phyloP scores from a whole-genome alignment of 108 stramenopile species.

The Conticribra guillardii region DNA sequence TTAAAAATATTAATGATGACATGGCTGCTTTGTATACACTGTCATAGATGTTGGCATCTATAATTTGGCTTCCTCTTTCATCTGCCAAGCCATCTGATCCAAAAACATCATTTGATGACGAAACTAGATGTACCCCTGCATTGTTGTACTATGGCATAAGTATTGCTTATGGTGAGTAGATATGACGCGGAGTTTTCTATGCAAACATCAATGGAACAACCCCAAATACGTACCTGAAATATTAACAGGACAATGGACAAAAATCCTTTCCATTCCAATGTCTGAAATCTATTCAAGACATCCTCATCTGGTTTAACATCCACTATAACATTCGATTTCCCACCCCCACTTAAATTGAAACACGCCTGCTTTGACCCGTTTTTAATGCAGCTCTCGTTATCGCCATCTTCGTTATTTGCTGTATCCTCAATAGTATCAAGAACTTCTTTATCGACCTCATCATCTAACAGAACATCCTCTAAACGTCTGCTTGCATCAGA shows the following conservation, averaged over 20 bases:
- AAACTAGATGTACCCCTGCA: slow-evolving; percentile 53
- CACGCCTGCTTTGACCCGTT: slow-evolving; percentile 1
- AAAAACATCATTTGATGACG: slow-evolving; percentile 22
- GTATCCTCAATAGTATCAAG: slow-evolving; percentile 30
- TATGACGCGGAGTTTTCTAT: too few relatives aligned
- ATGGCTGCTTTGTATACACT: slow-evolving; percentile 79
- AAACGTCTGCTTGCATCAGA: slow-evolving; percentile 26
- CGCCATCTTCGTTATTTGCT: slow-evolving; percentile 12
- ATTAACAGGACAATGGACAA: slow-evolving; percentile 82
- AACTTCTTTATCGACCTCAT: slow-evolving; percentile 17
- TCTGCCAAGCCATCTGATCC: too few relatives aligned
- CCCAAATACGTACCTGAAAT: slow-evolving; percentile 76
- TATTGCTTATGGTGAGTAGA: too few relatives aligned
- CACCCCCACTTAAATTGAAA: slow-evolving; percentile 1
- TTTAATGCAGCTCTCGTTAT: slow-evolving; percentile 10
- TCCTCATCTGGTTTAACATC: slow-evolving; percentile 25
- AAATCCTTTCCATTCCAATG: slow-evolving; percentile 86
- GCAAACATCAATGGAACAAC: slow-evolving; percentile 21
- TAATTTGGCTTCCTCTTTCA: slow-evolving; percentile 27
- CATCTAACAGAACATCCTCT: slow-evolving; percentile 30
- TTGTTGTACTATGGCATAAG: not conserved
- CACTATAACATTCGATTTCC: not conserved
- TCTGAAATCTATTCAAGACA: slow-evolving; percentile 79
- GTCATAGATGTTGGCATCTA: slow-evolving; percentile 71
- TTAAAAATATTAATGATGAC: slow-evolving; percentile 85